Evolutionary conservation across 2,329 filamentous ascomycete genomes (phyloP), one percentile per base, ranked within the genome.

Genomic region (Aureobasidium sp.): DNA sequence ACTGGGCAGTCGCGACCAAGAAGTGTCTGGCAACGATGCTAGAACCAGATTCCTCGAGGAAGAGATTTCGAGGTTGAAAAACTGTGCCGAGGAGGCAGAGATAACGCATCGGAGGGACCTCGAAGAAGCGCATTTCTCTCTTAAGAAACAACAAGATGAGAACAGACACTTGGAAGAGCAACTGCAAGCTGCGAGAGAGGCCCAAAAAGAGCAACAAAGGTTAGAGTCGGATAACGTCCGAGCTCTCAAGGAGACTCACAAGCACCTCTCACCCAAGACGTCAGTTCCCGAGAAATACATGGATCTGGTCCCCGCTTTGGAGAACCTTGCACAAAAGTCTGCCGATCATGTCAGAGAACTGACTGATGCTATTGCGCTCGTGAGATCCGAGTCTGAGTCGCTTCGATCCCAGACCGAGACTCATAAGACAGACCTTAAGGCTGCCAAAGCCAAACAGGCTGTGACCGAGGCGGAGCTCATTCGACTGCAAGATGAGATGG

Each of bases 1-100:
- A 52, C 78, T 88, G 37, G 88, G 89, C 61, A 90, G 86, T 35
- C 80, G 88, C 38, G 89, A 96, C 60, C 85, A 94, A 60, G 87
- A 93, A 62, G 87, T 84, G 63, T 81, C 80, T 3, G 78, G 79
- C 2, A 78, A 84, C 39, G 85, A 91, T 57, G 80, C 85, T 41
- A 83, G 78, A 55, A 74, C 90, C 27, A 81, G 81, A 40, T 74
- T 76, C 7, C 76, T 95, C 1, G 80, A 90, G 62, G 74, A 79
- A 14, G 86, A 95, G 61, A 71, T 95, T 14, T 81, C 88, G 53
- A 79, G 77, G 45, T 67, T 85, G 17, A 74, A 73, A 41, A 66
- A 66, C 34, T 71, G 72, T 41, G 70, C 73, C 25, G 64, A 68
- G 6, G 74, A 83, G 49, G 76, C 80, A 53, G 70, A 70, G 79